Conservation (phyloP, 495 filamentous ascomycete genomes). For the Tuber microsphaerosporum region DNA sequence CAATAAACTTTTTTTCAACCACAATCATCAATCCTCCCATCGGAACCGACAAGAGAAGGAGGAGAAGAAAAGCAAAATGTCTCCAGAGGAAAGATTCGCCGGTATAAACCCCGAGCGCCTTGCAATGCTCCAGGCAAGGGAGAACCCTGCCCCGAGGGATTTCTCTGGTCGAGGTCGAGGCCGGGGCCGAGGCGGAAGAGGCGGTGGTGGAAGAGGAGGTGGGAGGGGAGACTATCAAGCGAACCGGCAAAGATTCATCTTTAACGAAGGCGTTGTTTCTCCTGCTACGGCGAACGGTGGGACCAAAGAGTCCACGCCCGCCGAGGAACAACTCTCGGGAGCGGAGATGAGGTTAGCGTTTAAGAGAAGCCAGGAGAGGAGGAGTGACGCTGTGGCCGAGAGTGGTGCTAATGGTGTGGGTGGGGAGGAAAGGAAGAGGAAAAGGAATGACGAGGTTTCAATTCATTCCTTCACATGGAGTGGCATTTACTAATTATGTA, state of each 20-base stretch:
- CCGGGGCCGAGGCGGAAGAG: conserved; percentile 1
- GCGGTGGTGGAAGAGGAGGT: conserved; percentile 16
- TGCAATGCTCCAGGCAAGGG: conserved; percentile 29
- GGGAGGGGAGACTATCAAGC: conserved; percentile 10
- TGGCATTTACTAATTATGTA: neutral
- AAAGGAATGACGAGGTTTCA: conserved; percentile 18
- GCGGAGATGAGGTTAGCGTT: conserved; percentile 8
- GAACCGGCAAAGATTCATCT: neutral
- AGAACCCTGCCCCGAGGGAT: neutral
- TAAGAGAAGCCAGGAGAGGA: conserved; percentile 14
- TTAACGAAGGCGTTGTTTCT: neutral
- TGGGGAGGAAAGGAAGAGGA: conserved; percentile 29
- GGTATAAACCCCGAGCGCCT: conserved; percentile 38
- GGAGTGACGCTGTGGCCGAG: neutral
- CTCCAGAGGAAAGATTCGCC: conserved; percentile 27
- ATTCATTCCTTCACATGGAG: conserved; percentile 14
- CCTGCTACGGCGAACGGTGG: neutral
- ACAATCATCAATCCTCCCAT: neutral
- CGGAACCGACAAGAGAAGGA: neutral
- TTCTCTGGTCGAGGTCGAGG: conserved; percentile 6
- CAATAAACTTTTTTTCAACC: neutral
- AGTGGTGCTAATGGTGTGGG: neutral
- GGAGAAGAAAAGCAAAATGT: conserved; percentile 12
- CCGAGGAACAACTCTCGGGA: neutral
- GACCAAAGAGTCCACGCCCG: neutral